Conservation (phyloP, 2,329 filamentous ascomycete genomes). For the Neospermospora avenae region DNA sequence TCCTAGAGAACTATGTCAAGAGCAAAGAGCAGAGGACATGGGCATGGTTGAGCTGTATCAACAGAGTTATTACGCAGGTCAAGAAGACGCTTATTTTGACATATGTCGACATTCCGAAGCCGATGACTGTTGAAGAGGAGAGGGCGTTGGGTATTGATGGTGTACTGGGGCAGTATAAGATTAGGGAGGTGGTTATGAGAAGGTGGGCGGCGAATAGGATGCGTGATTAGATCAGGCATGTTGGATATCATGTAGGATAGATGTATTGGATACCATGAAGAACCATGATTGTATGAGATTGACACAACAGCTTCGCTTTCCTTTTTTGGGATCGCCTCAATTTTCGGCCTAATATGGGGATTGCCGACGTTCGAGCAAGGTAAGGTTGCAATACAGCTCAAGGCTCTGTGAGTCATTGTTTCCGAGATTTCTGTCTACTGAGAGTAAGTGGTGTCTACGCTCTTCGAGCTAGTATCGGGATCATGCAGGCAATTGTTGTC, state of each 20-base stretch:
- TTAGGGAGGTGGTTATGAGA: conserved; percentile 77
- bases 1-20: conserved; percentile 49
- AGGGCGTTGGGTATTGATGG: conserved; percentile 54
- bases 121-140: conserved; percentile 46
- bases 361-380: no score
- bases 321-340: neutral
- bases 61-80: conserved; percentile 85
- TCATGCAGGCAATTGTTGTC: no score
- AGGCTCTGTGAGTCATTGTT: no score
- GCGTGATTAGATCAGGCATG: conserved; percentile 8
- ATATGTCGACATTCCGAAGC: conserved; percentile 86
- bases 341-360: neutral
- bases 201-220: conserved; percentile 57
- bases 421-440: no score
- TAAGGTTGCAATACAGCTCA: no score
- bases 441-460: no score
- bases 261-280: neutral
- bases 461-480: no score
- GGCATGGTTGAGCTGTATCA: conserved; percentile 85
- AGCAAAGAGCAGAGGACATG: conserved; percentile 54
- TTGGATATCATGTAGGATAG: neutral
- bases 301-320: neutral
- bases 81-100: conserved; percentile 85
- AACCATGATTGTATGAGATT: neutral
- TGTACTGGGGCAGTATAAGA: conserved; percentile 65